Base-by-base conservation (phyloP, 169 alveolate species). In the Sarcocystis neurona region DNA sequence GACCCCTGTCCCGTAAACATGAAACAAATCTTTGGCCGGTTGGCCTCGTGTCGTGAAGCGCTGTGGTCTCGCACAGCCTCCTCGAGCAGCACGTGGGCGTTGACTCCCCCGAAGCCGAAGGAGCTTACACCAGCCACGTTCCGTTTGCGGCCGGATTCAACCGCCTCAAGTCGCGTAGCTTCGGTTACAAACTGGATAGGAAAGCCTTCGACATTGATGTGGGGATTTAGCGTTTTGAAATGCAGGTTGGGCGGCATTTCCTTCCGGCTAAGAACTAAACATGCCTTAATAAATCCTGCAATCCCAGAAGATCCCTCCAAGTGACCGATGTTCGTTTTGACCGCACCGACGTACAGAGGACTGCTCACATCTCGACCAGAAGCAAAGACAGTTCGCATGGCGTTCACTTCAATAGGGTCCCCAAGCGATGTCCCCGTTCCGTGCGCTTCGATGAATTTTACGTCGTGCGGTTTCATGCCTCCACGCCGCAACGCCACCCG, bases 361-460 rank as follows among this genome's bases (percentile, higher is more conserved):
- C 79, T 86, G 10, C 32, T 91, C 18, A 92, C 66, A 48, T 82
- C 92, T 30, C 95, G 90, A 12, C 85, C 84, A 47, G 48, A 68
- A 2, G 87, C 89, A 74, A 93, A 92, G 27, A 93, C 91, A 34
- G 90, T 91, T 0, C 91, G 78, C 75, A 93, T 46, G 47, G 96
- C 96, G 46, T 94, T 94, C 53, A 93, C 92, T 66, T 94, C 96
- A 68, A 94, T 93, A 37, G 96, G 96, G 77, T 94, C 96, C 32
- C 96, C 96, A 12, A 94, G 89, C 20, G 95, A 84, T 5, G 96
- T 94, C 32, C 96, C 96, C 10, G 96, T 94, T 30, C 96, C 96
- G 63, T 94, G 96, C 34, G 93, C 46, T 78, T 94, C 96, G 56
- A 89, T 80, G 78, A 74, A 80, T 20, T 46, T 43, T 43, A 93